Base-by-base conservation (phyloP, 2,329 filamentous ascomycete genomes). In the Colletotrichum magnum region DNA sequence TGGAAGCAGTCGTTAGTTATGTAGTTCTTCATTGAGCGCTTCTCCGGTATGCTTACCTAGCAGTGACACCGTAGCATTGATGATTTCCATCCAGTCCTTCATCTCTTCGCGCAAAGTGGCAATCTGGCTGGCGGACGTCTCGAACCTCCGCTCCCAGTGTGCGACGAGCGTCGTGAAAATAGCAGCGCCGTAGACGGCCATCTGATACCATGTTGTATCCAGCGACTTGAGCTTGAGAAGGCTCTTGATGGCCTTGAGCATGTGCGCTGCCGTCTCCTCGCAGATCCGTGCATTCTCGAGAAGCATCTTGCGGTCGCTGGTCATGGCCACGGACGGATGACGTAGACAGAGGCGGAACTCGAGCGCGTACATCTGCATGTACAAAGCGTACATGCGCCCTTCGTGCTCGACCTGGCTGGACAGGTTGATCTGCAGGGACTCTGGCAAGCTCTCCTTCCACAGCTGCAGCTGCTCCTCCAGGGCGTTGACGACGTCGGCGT, bases 171-270 rank as follows among this genome's bases (percentile, higher is more conserved):
- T 90, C 0, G 92, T 92, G 73, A 94, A 93, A 65, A 93, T 90
- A 28, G 92, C 92, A 51, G 91, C 89, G 13, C 93, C 85, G 75
- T 93, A 94, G 6, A 93, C 87, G 0, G 92, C 90, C 57, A 89
- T 86, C 56, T 92, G 91, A 74, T 93, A 92, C 92, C 93, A 95
- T 1, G 92, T 94, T 1, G 92, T 93, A 75, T 95, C 93, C 4
- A 95, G 81, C 52, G 89, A 90, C 75, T 92, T 93, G 66, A 90
- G 83, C 72, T 85, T 86, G 67, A 88, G 87, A 56, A 95, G 79
- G 61, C 88, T 83, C 24, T 85, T 83, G 6, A 90, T 88, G 28
- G 87, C 85, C 24, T 84, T 82, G 3, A 95, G 82, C 79, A 94
- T 88, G 70, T 90, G 87, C 54, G 87, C 85, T 6, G 91, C 87